Evolutionary conservation across 257 asterid genomes (phyloP).

Genomic region (Nemophila menziesii): DNA sequence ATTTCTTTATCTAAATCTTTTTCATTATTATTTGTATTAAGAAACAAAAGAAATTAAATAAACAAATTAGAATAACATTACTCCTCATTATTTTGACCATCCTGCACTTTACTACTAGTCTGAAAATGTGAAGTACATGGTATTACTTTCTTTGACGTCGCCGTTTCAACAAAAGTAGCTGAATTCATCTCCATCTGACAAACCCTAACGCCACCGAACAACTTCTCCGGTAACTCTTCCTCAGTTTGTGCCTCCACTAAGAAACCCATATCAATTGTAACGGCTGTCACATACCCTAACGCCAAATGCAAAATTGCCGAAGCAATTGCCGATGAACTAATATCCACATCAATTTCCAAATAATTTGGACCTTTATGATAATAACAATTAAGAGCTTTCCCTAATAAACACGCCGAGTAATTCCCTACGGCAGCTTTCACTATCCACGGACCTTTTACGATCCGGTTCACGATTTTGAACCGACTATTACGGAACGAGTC

Average conservation of each 20-base stretch:
- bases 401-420: constrained; percentile 74
- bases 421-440: constrained; percentile 84
- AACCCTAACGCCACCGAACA: constrained; percentile 78
- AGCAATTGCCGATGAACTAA: constrained; percentile 83
- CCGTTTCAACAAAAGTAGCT: constrained; percentile 46
- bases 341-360: constrained; percentile 81
- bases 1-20: no score
- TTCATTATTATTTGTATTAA: no score
- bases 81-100: constrained; percentile 2
- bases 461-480: constrained; percentile 78
- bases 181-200: constrained; percentile 89
- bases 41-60: no score
- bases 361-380: constrained; percentile 62
- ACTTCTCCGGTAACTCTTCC: constrained; percentile 78
- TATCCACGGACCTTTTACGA: constrained; percentile 91
- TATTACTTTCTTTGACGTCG: constrained; percentile 35
- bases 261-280: constrained; percentile 89
- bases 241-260: constrained; percentile 61
- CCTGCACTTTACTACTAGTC: constrained; percentile 8
- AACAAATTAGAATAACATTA: not conserved
- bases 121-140: constrained; percentile 15
- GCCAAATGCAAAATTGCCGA: constrained; percentile 77
- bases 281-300: constrained; percentile 68
- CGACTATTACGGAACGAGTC: constrained; percentile 60
- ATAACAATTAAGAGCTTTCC: constrained; percentile 68